A percentile compares a stretch with the other conserved stretches of the same genome.
Conservation (phyloP, 768 basidiomycete species). For the Phaffia australis region DNA sequence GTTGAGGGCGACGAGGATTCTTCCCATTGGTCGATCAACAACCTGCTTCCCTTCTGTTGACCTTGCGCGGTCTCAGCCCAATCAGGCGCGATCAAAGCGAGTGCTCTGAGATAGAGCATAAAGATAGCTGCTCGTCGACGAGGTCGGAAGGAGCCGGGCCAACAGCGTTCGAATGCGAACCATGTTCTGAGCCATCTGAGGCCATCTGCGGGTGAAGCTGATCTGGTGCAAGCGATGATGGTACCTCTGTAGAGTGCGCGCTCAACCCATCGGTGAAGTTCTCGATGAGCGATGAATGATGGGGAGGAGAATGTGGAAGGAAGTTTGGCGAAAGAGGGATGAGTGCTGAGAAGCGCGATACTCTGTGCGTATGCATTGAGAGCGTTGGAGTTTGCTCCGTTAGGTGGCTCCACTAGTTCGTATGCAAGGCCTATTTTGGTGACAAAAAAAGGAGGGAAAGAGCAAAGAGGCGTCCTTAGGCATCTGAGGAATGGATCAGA, state of each 20-base stretch:
- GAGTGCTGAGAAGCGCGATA: constrained; percentile 27
- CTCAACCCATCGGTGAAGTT: constrained; percentile 79
- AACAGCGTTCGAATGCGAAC: constrained; percentile 43
- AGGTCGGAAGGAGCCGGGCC: constrained; percentile 71
- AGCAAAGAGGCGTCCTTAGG: background rate
- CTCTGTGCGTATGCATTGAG: constrained; percentile 31
- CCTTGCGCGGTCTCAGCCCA: constrained; percentile 18
- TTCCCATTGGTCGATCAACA: background rate
- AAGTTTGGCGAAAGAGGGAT: constrained; percentile 24
- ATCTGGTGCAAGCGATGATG: constrained; percentile 50
- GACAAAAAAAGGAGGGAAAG: constrained; percentile 7
- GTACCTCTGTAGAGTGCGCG: constrained; percentile 70
- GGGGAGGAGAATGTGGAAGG: constrained; percentile 29
- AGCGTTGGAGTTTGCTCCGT: constrained; percentile 23
- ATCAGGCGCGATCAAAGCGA: constrained; percentile 40
- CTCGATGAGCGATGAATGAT: constrained; percentile 47
- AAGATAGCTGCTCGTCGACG: constrained; percentile 60
- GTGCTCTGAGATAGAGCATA: constrained; percentile 61
- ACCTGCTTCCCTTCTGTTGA: too few species aligned
- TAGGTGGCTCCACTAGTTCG: constrained; percentile 41
- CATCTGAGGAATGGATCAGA: background rate
- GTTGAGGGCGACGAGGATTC: constrained; percentile 29
- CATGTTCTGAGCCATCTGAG: constrained; percentile 36
- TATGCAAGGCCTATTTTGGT: constrained; percentile 55
- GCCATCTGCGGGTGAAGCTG: constrained; percentile 25